Conservation (phyloP, 805 yeast species). For the Wickerhamomyces silvicola region DNA sequence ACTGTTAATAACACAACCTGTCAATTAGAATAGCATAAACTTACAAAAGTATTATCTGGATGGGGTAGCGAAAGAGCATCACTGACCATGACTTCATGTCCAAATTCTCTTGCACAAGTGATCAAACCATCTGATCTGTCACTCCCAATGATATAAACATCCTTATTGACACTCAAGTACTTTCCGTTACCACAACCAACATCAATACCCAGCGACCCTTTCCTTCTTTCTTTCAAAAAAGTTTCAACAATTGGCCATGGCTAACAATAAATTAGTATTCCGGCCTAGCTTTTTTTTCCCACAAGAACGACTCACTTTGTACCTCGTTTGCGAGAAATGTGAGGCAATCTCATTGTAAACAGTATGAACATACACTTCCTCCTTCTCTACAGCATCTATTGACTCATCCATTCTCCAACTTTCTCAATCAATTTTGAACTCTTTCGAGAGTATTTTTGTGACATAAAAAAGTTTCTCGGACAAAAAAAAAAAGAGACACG, state of each 20-base stretch:
- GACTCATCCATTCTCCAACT: slow-evolving; percentile 15
- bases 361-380: slow-evolving; percentile 76
- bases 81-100: slow-evolving; percentile 59
- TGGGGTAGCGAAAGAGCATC: slow-evolving; percentile 74
- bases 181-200: slow-evolving; percentile 98
- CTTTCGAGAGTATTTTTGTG: no score
- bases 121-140: slow-evolving; percentile 69
- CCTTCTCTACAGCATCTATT: slow-evolving; percentile 49
- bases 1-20: slow-evolving; percentile 4
- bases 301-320: slow-evolving; percentile 37
- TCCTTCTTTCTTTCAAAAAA: slow-evolving; percentile 44
- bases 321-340: slow-evolving; percentile 90
- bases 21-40: background rate
- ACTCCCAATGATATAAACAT: slow-evolving; percentile 65
- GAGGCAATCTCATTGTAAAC: slow-evolving; percentile 89
- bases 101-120: slow-evolving; percentile 47
- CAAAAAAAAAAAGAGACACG: no score
- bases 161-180: slow-evolving; percentile 65
- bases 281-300: no score
- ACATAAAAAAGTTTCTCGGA: no score
- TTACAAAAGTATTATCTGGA: slow-evolving; percentile 32
- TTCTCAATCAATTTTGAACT: background rate
- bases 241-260: slow-evolving; percentile 95
- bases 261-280: slow-evolving; percentile 14
- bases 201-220: slow-evolving; percentile 74